These are phyloP conservation scores for Candida tallmaniae DNA, from an alignment of 805 yeast genomes.

Conservation along the genomic window DNA sequence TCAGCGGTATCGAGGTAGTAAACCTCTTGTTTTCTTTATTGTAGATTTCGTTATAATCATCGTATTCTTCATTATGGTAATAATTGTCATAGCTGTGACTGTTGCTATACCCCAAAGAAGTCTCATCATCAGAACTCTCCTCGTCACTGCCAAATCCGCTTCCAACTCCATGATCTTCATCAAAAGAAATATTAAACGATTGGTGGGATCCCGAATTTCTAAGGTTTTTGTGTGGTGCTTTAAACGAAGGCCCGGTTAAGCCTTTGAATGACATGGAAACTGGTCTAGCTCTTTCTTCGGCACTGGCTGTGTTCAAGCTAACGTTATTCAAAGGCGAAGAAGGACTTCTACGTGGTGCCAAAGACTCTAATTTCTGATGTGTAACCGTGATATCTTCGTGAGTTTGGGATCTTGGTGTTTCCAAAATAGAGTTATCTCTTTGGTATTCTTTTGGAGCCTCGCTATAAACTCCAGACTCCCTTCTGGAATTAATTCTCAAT, in stretches of 20 bases:
- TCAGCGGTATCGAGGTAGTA: slow-evolving; percentile 3
- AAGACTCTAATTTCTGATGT: slow-evolving; percentile 4
- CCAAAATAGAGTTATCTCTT: not conserved
- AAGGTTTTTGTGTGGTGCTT: slow-evolving; percentile 19
- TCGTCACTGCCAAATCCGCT: slow-evolving; percentile 34
- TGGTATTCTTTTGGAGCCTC: too few relatives aligned
- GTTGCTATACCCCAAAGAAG: too few relatives aligned
- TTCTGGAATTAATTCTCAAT: slow-evolving; percentile 3
- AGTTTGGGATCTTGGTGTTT: not conserved
- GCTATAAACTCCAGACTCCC: too few relatives aligned
- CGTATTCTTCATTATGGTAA: slow-evolving; percentile 7
- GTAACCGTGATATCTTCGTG: slow-evolving; percentile 7
- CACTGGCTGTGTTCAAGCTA: slow-evolving; percentile 1
- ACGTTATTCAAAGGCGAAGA: slow-evolving; percentile 6
- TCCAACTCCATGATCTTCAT: slow-evolving; percentile 29
- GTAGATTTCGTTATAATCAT: not conserved
- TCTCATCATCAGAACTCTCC: slow-evolving; percentile 12
- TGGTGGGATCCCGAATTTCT: slow-evolving; percentile 38
- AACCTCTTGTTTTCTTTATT: slow-evolving; percentile 4
- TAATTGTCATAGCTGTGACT: slow-evolving; percentile 3
- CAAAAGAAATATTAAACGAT: slow-evolving; percentile 35
- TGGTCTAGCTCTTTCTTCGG: slow-evolving; percentile 23
- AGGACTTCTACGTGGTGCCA: not conserved
- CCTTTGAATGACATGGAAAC: slow-evolving; percentile 60
- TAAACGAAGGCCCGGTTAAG: slow-evolving; percentile 53